These are phyloP conservation scores for Euphorbia lathyris DNA, from an alignment of 345 rosid species.

Conservation along the genomic window DNA sequence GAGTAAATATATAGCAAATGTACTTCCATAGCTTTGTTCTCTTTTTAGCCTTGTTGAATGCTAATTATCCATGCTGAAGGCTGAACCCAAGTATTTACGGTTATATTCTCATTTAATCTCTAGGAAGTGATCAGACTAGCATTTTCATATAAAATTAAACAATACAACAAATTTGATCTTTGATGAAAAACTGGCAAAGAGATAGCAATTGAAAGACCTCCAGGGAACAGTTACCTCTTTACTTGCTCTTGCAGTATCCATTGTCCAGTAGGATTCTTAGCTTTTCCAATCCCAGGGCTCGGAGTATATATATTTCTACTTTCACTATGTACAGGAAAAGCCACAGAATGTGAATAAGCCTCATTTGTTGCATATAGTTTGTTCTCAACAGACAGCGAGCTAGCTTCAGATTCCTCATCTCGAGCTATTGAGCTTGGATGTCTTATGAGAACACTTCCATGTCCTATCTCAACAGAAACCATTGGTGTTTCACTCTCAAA, in stretches of 20 bases:
- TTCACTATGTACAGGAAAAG: conserved; percentile 41
- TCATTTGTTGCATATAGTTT: conserved; percentile 48
- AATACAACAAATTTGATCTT: background rate
- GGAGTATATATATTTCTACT: conserved; percentile 30
- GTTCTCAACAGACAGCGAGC: conserved; percentile 87
- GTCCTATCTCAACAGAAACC: conserved; percentile 97
- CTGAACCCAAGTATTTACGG: background rate
- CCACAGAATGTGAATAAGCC: conserved; percentile 52
- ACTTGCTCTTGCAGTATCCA: conserved; percentile 54
- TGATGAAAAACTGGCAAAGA: background rate
- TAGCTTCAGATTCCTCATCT: conserved; percentile 97
- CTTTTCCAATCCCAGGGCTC: conserved; percentile 30
- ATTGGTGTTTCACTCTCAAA: conserved; percentile 82
- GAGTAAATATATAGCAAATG: background rate
- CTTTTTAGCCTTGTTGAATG: background rate
- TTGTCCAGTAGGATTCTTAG: conserved; percentile 39
- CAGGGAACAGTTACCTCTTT: conserved; percentile 47
- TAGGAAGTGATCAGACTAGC: background rate
- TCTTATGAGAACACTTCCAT: conserved; percentile 85
- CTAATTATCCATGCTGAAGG: background rate
- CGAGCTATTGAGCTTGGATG: conserved; percentile 77
- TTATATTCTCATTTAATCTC: conserved; percentile 1
- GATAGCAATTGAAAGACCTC: background rate
- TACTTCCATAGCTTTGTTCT: background rate
- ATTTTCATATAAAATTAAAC: background rate